phyloP scores from a whole-genome alignment of 495 filamentous ascomycete species.

The Penicillium cinerascens region DNA sequence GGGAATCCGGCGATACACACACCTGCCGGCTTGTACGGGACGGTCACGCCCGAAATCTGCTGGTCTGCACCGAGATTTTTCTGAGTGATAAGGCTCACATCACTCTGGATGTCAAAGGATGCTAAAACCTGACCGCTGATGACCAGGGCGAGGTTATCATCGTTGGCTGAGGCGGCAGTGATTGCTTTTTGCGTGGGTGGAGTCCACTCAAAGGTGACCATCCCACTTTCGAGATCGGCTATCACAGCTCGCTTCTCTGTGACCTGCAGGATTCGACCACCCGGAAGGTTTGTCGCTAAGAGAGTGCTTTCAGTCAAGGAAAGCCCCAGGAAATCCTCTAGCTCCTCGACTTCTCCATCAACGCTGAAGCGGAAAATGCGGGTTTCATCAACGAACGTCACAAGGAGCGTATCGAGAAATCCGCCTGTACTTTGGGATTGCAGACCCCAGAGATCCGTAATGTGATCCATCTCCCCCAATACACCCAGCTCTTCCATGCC shows the following conservation, averaged over 20 bases:
- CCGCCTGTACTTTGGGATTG: conserved; percentile 45
- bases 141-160: conserved; percentile 64
- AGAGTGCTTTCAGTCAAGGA: conserved; percentile 69
- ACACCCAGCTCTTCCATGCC: conserved; percentile 86
- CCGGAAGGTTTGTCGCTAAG: conserved; percentile 58
- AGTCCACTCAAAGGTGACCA: conserved; percentile 65
- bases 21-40: conserved; percentile 45
- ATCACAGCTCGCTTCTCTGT: conserved; percentile 61
- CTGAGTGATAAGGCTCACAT: conserved; percentile 52
- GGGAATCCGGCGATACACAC: conserved; percentile 82
- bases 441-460: conserved; percentile 65
- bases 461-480: conserved; percentile 73
- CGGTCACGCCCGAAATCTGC: conserved; percentile 81
- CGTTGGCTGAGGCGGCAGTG: conserved; percentile 73
- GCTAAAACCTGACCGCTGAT: conserved; percentile 65
- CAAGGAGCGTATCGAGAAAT: conserved; percentile 65
- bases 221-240: conserved; percentile 65
- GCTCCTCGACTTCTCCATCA: conserved; percentile 80
- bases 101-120: conserved; percentile 59
- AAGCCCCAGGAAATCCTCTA: conserved; percentile 69
- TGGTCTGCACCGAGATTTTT: conserved; percentile 59
- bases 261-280: conserved; percentile 70
- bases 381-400: conserved; percentile 81
- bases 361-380: conserved; percentile 73
- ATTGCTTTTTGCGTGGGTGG: conserved; percentile 58